Base-by-base conservation (phyloP, 1,139 yeast species). In the Yueomyces sp. region DNA sequence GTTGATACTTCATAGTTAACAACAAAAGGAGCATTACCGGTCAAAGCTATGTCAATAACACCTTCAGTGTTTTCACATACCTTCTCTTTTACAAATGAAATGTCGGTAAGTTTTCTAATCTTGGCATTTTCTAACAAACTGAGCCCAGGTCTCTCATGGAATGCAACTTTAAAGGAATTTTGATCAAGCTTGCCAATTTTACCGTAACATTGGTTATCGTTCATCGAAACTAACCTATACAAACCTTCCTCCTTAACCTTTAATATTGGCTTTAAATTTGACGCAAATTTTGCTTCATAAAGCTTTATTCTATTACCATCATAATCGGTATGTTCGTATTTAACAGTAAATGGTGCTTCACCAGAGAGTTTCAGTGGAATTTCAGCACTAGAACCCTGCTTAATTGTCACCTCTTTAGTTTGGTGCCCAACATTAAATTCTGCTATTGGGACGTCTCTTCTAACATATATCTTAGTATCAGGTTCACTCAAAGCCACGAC, bases 171-270 rank as follows among this genome's bases (percentile, higher is more conserved):
- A 32, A 78, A 65, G 12, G 43, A 4, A 33, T 33, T 42, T 1
- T 59, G 49, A 27, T 65, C 61, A 1, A 64, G 50, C 12, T 62
- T 48, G 1, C 60, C 54, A 19, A 84, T 68, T 5, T 57, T 62
- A 31, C 96, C 96, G 2, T 69, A 65, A 58, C 97, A 89, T 12
- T 75, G 77, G 8, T 75, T 76, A 57, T 82, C 93, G 19, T 59
- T 64, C 42, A 81, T 79, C 0, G 74, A 67, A n/a, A 65, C 52
- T 37, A 89, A 62, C 31, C 66, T 67, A 57, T 86, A 89, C 4
- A 60, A 60, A 31, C 96, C 96, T 39, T 75, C 78, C 41, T 75
- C 68, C 1, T 56, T 55, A 1, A 78, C 76, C 4, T 63, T 60
- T 39, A 78, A 53, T 0, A 46, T 48, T 1, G 80, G 67, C 36